Evolutionary conservation across 345 rosid species (phyloP).

Genomic region (Populus tremula): DNA sequence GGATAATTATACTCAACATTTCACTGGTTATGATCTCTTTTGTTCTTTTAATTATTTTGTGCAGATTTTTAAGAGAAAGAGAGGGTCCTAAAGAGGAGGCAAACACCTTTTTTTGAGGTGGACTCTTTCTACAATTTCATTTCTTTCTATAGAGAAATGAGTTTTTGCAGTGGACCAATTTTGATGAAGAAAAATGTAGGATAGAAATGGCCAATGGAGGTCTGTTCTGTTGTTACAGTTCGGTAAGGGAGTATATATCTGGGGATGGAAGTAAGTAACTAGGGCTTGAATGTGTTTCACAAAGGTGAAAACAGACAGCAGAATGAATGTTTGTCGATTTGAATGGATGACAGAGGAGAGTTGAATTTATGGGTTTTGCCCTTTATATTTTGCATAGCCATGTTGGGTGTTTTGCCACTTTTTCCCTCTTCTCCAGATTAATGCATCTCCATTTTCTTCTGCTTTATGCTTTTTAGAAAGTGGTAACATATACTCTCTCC

Average conservation of each 20-base stretch:
- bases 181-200: slow-evolving; percentile 25
- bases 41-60: slow-evolving; percentile 1
- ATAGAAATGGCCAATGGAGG: slow-evolving; percentile 15
- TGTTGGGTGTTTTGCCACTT: slow-evolving; percentile 32
- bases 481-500: not conserved
- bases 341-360: slow-evolving; percentile 12
- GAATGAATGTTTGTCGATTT: slow-evolving; percentile 21
- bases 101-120: slow-evolving; percentile 13
- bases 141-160: slow-evolving; percentile 14
- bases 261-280: slow-evolving; percentile 11
- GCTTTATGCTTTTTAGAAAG: slow-evolving; percentile 39
- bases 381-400: not conserved
- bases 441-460: slow-evolving; percentile 28
- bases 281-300: slow-evolving; percentile 10
- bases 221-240: slow-evolving; percentile 16
- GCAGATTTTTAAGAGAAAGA: slow-evolving; percentile 26
- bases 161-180: slow-evolving; percentile 12
- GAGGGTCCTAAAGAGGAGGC: slow-evolving; percentile 16
- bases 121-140: slow-evolving; percentile 23
- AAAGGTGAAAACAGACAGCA: slow-evolving; percentile 19
- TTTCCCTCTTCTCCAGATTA: slow-evolving; percentile 12
- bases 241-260: slow-evolving; percentile 8
- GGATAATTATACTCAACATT: not conserved
- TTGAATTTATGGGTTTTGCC: slow-evolving; percentile 16
- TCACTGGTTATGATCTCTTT: not conserved